Evolutionary conservation across 495 filamentous ascomycete species (phyloP), one percentile per base, ranked within the genome.

Genomic region (Aspergillus nanangensis): DNA sequence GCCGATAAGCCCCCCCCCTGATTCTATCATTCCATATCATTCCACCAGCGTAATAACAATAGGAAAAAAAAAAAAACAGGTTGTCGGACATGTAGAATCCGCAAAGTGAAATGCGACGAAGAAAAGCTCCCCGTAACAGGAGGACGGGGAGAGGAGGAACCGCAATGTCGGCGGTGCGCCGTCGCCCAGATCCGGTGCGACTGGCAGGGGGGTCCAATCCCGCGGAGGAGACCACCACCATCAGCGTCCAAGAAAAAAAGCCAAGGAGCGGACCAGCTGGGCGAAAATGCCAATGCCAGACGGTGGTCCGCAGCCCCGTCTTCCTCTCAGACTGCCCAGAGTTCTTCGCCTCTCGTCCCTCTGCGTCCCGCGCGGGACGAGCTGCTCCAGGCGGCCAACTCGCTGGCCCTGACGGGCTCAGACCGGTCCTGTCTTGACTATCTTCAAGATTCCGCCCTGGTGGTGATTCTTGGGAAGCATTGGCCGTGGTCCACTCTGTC

Each of bases 71-170:
- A n/a, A n/a, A n/a, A n/a, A n/a, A 21, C 39, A 58, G 62, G 60
- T 14, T 67, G 62, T 42, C 60, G 60, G 20, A 66, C 66, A 29
- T 70, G 66, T 53, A 52, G 59, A 15, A 58, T 61, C 25, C 61
- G 63, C 39, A 63, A 63, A 49, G 56, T 63, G 14, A 66, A 63
- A 55, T 70, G 60, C 29, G 66, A 64, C 31, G 60, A 67, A 37
- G 61, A 61, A 20, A 70, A 66, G 44, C 36, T 59, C 2, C 18
- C 9, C 3, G 45, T 53, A 8, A 38, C 44, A 14, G 51, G 51
- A n/a, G n/a, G n/a, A n/a, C n/a, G n/a, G n/a, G n/a, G n/a, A n/a
- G 50, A 57, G 9, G 47, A 47, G n/a, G 61, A 65, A 45, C 57
- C 64, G 31, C 61, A 67, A 34, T 67, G 58, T 41, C 50, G 45